phyloP scores from a whole-genome alignment of 805 yeast genomes.

The Metschnikowia rubicola region DNA sequence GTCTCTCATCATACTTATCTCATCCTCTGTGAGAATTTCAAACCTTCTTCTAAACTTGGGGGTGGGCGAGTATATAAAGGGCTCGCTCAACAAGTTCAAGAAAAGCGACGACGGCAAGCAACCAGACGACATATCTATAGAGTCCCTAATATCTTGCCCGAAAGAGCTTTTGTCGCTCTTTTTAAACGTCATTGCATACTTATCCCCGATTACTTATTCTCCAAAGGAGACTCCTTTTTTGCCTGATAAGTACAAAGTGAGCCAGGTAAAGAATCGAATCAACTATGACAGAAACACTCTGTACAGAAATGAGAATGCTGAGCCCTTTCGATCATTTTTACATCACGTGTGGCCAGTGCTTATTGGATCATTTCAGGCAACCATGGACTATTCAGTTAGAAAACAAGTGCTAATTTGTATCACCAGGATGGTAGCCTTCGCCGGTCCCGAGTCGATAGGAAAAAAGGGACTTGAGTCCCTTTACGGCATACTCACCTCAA shows the following conservation, averaged over 20 bases:
- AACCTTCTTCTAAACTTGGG: conserved; percentile 44
- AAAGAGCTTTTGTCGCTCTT: conserved; percentile 58
- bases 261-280: conserved; percentile 22
- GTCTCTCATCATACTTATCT: conserved; percentile 43
- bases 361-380: conserved; percentile 63
- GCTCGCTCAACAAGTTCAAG: conserved; percentile 51
- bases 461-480: conserved; percentile 35
- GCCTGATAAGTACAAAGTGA: conserved; percentile 19
- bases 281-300: conserved; percentile 33
- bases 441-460: conserved; percentile 27
- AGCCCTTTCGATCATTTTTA: conserved; percentile 34
- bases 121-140: conserved; percentile 45
- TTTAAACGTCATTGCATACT: conserved; percentile 50
- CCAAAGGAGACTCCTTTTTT: conserved; percentile 30
- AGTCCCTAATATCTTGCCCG: conserved; percentile 70
- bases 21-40: conserved; percentile 42
- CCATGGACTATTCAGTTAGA: conserved; percentile 66
- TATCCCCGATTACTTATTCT: conserved; percentile 51
- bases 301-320: conserved; percentile 20
- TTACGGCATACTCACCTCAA: conserved; percentile 53
- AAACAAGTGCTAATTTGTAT: conserved; percentile 53
- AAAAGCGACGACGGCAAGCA: conserved; percentile 20
- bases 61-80: conserved; percentile 45
- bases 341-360: conserved; percentile 49
- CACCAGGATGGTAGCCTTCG: conserved; percentile 46